Base-by-base conservation (phyloP, 805 yeast genomes). In the Kazachstania viticola region DNA sequence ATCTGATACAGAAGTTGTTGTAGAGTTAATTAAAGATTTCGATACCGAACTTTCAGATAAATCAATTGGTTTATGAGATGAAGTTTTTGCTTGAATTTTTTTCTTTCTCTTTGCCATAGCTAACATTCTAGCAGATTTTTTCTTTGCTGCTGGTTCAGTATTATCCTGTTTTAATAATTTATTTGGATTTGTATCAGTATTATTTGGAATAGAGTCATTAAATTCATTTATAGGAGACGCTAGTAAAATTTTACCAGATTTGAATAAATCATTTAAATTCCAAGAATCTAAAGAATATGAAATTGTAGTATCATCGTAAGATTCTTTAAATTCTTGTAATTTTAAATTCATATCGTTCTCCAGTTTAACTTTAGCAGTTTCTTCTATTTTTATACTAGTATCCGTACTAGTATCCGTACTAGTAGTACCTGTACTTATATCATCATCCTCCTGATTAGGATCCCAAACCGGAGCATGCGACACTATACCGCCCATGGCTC, bases 71-170 rank as follows among this genome's bases (percentile, higher is more conserved):
- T 65, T 70, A 15, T 55, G 55, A 5, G 66, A 56, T 7, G 62
- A 60, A 8, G 68, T 56, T 43, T 71, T 74, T 1, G 82, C 80
- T 40, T 66, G 71, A 32, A 73, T 75, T 51, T 80, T 83, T 4
- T 94, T 91, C 49, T 79, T 76, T 48, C 97, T 70, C 46, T 80
- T 79, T n/a, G 95, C 95, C 82, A 88, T 74, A 2, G 95, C 97
- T 39, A 83, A 71, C 66, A 85, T 70, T 53, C 96, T 72, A 0
- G 94, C 87, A 30, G 79, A 76, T 25, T 64, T 53, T 30, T 59
- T 54, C 7, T 31, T 44, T 37, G 23, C 42, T 29, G 31, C 15
- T 28, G 31, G 15, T 19, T 33, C 14, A 19, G 30, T 38, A 14
- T 26, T 31, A 25, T 36, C 30, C 5, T 36, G 28, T 35, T 34